phyloP scores from a whole-genome alignment of 2,329 filamentous ascomycete genomes.

The Pseudohalonectria lignicola region DNA sequence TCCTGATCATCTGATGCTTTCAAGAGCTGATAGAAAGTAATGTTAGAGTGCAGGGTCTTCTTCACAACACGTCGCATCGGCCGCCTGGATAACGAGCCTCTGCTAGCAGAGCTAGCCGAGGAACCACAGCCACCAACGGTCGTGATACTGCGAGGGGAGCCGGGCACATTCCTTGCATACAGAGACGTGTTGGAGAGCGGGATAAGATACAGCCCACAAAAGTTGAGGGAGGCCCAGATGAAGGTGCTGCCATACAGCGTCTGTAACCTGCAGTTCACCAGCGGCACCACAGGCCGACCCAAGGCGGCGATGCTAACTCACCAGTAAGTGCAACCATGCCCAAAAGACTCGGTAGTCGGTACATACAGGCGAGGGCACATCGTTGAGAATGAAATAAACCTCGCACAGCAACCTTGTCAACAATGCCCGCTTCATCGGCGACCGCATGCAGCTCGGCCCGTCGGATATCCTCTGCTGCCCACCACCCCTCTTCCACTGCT shows the following conservation, averaged over 20 bases:
- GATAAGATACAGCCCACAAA: slow-evolving; percentile 24
- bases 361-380: too few species aligned
- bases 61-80: slow-evolving; percentile 65
- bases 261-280: slow-evolving; percentile 65
- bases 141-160: slow-evolving; percentile 46
- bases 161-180: slow-evolving; percentile 46
- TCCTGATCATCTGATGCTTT: not conserved
- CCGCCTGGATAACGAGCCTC: slow-evolving; percentile 47
- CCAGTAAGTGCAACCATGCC: slow-evolving; percentile 37
- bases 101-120: slow-evolving; percentile 42
- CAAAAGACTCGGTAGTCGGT: not conserved
- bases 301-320: slow-evolving; percentile 69
- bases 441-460: slow-evolving; percentile 58
- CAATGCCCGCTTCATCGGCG: slow-evolving; percentile 60
- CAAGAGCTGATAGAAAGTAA: not conserved
- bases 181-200: slow-evolving; percentile 43
- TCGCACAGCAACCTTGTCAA: slow-evolving; percentile 44
- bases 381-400: too few species aligned
- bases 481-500: slow-evolving; percentile 78
- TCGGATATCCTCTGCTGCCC: slow-evolving; percentile 68
- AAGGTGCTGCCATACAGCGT: slow-evolving; percentile 54
- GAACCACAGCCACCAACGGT: slow-evolving; percentile 36
- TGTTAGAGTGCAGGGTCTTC: slow-evolving; percentile 55
- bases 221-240: slow-evolving; percentile 39
- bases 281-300: slow-evolving; percentile 62